These are phyloP conservation scores for Ascochyta fabae DNA, from an alignment of 2,329 filamentous ascomycete genomes.

Conservation along the genomic window DNA sequence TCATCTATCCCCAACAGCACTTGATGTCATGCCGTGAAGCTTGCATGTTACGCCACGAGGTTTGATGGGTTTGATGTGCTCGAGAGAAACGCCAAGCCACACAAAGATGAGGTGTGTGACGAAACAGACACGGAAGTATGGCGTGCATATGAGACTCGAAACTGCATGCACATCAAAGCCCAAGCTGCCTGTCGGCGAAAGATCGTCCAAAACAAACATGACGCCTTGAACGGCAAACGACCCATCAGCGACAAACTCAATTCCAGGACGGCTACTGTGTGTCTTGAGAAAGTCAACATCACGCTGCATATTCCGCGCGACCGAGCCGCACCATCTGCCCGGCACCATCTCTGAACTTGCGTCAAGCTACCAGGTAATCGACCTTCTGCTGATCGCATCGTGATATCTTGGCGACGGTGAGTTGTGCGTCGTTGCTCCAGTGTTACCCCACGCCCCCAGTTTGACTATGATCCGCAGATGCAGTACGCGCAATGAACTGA, in stretches of 20 bases:
- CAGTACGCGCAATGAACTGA: slow-evolving; percentile 17
- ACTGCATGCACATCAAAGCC: background rate
- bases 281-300: background rate
- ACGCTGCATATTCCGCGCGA: background rate
- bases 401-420: background rate
- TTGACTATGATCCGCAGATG: background rate
- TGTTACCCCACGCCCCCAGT: slow-evolving; percentile 13
- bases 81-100: background rate
- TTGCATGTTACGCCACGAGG: slow-evolving; percentile 3
- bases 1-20: background rate
- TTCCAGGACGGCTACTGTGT: background rate
- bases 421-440: slow-evolving; percentile 8
- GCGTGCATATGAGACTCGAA: background rate
- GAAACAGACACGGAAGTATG: background rate
- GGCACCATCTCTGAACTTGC: background rate
- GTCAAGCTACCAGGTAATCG: background rate
- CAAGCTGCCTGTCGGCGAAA: background rate
- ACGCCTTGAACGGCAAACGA: background rate
- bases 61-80: slow-evolving; percentile 9
- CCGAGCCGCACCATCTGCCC: slow-evolving; percentile 2
- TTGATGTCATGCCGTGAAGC: slow-evolving; percentile 12
- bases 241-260: background rate
- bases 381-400: background rate
- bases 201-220: background rate
- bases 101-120: background rate